Evolutionary conservation across 2,329 filamentous ascomycete species (phyloP).

Genomic region (Alternaria panax): DNA sequence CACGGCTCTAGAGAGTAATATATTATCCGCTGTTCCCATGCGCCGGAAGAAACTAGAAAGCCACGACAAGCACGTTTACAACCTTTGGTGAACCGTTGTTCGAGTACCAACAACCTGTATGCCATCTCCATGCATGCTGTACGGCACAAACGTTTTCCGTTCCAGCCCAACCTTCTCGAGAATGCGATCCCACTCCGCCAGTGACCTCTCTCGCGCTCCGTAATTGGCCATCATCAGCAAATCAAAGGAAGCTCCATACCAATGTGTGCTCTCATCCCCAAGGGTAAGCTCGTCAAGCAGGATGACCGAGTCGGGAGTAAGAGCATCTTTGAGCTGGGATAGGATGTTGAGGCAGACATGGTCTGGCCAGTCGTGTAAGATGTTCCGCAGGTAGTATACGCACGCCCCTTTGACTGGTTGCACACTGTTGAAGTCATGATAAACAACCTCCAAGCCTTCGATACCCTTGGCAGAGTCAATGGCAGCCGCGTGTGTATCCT

Average conservation of each 20-base stretch:
- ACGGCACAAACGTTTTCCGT: slow-evolving; percentile 9
- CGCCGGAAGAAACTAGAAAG: background rate
- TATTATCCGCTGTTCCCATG: background rate
- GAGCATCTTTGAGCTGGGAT: slow-evolving; percentile 5
- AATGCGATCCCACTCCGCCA: slow-evolving; percentile 11
- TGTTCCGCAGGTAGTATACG: slow-evolving; percentile 12
- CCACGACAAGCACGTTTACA: background rate
- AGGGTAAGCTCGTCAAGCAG: slow-evolving; percentile 8
- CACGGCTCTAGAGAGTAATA: background rate
- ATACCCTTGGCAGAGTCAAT: slow-evolving; percentile 9
- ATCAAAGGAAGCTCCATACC: slow-evolving; percentile 13
- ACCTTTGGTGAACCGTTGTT: background rate
- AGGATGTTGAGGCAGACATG: slow-evolving; percentile 6
- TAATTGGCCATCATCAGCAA: slow-evolving; percentile 16
- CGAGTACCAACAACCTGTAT: slow-evolving; percentile 7
- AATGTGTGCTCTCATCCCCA: slow-evolving; percentile 6
- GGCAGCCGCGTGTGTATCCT: slow-evolving; percentile 10
- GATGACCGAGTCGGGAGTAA: slow-evolving; percentile 14
- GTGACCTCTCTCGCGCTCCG: slow-evolving; percentile 7
- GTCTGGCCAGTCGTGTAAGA: slow-evolving; percentile 13
- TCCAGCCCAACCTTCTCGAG: slow-evolving; percentile 9
- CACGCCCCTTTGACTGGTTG: slow-evolving; percentile 6
- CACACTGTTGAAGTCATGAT: slow-evolving; percentile 8
- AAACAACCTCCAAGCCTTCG: slow-evolving; percentile 2
- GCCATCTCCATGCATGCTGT: slow-evolving; percentile 12